Percentiles rank a stretch among this genome's conserved stretches.
These are phyloP conservation scores for Aureobasidium sp. DNA, from an alignment of 2,329 filamentous ascomycete genomes.

Conservation along the genomic window DNA sequence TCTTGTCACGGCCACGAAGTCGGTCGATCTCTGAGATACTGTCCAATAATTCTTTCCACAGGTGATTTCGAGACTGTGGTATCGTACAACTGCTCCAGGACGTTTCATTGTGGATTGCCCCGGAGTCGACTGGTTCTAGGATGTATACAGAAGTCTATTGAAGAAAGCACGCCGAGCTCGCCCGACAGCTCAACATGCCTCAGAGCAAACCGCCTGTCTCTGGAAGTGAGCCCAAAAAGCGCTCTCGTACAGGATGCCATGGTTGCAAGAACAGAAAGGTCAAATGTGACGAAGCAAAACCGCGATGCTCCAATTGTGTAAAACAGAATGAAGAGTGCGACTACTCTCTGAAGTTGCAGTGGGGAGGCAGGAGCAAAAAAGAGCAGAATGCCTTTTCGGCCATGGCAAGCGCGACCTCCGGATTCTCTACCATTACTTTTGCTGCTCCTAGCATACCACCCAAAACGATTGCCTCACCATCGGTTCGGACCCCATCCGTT, in stretches of 20 bases:
- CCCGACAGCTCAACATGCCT: conserved; percentile 42
- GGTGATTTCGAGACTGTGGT: neutral
- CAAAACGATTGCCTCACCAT: neutral
- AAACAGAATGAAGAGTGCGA: conserved; percentile 66
- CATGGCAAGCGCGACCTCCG: neutral
- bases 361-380: conserved; percentile 62
- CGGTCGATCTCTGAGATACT: neutral
- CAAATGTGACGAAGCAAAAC: conserved; percentile 74
- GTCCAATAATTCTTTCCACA: neutral
- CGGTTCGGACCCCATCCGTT: neutral
- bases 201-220: conserved; percentile 56
- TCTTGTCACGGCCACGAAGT: neutral
- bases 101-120: neutral
- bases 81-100: neutral
- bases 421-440: neutral
- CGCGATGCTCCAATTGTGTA: conserved; percentile 62
- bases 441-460: neutral
- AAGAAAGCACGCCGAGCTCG: neutral
- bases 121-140: neutral
- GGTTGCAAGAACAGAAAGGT: conserved; percentile 72
- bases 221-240: conserved; percentile 49
- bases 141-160: neutral
- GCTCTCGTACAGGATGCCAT: conserved; percentile 63
- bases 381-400: conserved; percentile 27
- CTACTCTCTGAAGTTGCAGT: conserved; percentile 73